These are phyloP conservation scores for Pseudogymnoascus sp. DNA, from an alignment of 2,329 filamentous ascomycete genomes.

Conservation along the genomic window DNA sequence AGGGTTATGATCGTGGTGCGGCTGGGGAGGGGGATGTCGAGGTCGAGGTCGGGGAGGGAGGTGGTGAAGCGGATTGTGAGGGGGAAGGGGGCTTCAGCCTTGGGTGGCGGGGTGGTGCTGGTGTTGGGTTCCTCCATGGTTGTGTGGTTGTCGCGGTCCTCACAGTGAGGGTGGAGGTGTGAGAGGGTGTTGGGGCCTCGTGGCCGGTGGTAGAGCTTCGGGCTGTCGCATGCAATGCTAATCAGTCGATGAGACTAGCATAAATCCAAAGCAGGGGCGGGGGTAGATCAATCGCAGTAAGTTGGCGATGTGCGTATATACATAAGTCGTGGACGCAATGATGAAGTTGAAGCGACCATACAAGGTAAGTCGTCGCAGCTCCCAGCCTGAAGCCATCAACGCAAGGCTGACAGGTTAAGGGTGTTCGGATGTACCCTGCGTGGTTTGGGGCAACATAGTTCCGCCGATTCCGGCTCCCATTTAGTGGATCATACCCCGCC, in stretches of 20 bases:
- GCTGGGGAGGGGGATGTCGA: constrained; percentile 62
- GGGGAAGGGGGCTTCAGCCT: constrained; percentile 42
- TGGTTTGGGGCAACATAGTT: background rate
- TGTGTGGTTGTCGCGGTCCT: constrained; percentile 1
- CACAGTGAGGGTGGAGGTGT: background rate
- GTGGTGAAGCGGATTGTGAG: constrained; percentile 87
- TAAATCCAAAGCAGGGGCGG: background rate
- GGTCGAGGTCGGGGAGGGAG: constrained; percentile 70
- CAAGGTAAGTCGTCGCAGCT: background rate
- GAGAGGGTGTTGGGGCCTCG: background rate
- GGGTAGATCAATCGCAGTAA: background rate
- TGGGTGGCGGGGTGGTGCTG: background rate
- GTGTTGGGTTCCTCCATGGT: background rate
- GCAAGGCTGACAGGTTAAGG: background rate
- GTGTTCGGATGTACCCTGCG: background rate
- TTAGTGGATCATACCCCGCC: constrained; percentile 4
- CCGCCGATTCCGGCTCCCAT: background rate
- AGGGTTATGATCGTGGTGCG: constrained; percentile 67
- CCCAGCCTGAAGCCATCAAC: background rate
- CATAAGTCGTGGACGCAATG: background rate
- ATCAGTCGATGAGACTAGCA: background rate
- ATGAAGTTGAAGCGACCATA: background rate
- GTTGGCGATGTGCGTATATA: background rate
- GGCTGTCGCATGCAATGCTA: background rate
- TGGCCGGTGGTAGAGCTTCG: background rate